Base-by-base conservation (phyloP, 768 basidiomycete species). In the Tylopilus plumbeoviolaceoides region DNA sequence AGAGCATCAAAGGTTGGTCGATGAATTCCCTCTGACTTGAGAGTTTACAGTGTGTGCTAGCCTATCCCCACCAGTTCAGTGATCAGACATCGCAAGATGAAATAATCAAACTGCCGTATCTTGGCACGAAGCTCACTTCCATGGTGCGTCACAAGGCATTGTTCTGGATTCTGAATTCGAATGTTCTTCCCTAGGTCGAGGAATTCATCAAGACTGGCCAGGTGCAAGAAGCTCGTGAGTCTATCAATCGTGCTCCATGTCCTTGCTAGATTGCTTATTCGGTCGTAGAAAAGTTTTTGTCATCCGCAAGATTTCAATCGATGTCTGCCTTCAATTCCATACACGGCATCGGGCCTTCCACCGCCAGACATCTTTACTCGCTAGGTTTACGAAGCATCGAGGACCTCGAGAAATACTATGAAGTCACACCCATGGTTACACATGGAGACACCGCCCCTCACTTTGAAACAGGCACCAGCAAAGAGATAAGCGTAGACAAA, bases 331-430 rank as follows among this genome's bases (percentile, higher is more conserved):
- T 93, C 61, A 71, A 78, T 14, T 73, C 79, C 6, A 69, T 93
- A 50, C 83, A 93, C 49, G 85, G 88, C 9, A 84, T 93, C 31
- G 91, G 91, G 7, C 75, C 89, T 0, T 67, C 71, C n/a, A 87
- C 78, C 7, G 87, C 91, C 7, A 78, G 82, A 7, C 71, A 76
- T 36, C 74, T 91, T 5, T 89, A 84, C 64, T 78, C 78, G 30
- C 71, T 78, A 40, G 85, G 86, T 2, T 67, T 90, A 41, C 81
- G 89, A 31, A 85, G 81, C 0, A 64, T 91, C 7, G 77, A 81
- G 5, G 84, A 91, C 63, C 76, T 95, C 43, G 81, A 85, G 54
- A 72, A 76, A 38, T 84, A 84, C 61, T 88, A 85, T 63, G 68
- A 69, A 54, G 62, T 70, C 36, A 27, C 28, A 7, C 48, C 62